phyloP scores from a whole-genome alignment of 1,139 yeast species.

The Meyerozyma athensensis region DNA sequence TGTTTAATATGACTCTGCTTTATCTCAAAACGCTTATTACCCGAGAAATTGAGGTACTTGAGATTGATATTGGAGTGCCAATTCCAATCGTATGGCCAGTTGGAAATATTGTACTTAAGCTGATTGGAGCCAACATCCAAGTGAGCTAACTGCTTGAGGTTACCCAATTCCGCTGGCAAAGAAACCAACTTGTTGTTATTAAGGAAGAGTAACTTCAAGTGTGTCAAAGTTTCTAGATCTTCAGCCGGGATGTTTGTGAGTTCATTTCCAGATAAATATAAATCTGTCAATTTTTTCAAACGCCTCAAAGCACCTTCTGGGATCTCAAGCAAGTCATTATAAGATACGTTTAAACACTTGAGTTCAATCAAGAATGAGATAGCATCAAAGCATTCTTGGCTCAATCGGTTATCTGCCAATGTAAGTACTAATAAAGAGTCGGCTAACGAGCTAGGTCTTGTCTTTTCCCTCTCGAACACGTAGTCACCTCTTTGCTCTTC shows the following conservation, averaged over 20 bases:
- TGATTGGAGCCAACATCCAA: slow-evolving; percentile 92
- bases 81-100: slow-evolving; percentile 97
- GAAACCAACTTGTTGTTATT: slow-evolving; percentile 86
- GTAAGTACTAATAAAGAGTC: slow-evolving; percentile 54
- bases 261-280: slow-evolving; percentile 84
- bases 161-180: slow-evolving; percentile 84
- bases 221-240: slow-evolving; percentile 60
- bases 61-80: slow-evolving; percentile 85
- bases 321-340: slow-evolving; percentile 78
- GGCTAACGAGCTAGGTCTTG: slow-evolving; percentile 32
- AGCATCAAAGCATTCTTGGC: slow-evolving; percentile 71
- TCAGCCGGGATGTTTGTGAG: slow-evolving; percentile 80
- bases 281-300: slow-evolving; percentile 52
- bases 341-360: slow-evolving; percentile 67
- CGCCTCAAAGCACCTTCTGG: slow-evolving; percentile 67
- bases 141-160: slow-evolving; percentile 56
- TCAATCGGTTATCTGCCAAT: slow-evolving; percentile 79
- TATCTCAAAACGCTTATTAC: slow-evolving; percentile 87
- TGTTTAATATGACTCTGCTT: slow-evolving; percentile 52
- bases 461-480: slow-evolving; percentile 6
- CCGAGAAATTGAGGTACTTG: slow-evolving; percentile 81
- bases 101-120: slow-evolving; percentile 84
- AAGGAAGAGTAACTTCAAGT: slow-evolving; percentile 58
- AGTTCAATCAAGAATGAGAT: slow-evolving; percentile 58
- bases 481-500: slow-evolving; percentile 4